These are phyloP conservation scores for Arxiozyma bovina DNA, from an alignment of 1,139 yeast species.

Conservation along the genomic window DNA sequence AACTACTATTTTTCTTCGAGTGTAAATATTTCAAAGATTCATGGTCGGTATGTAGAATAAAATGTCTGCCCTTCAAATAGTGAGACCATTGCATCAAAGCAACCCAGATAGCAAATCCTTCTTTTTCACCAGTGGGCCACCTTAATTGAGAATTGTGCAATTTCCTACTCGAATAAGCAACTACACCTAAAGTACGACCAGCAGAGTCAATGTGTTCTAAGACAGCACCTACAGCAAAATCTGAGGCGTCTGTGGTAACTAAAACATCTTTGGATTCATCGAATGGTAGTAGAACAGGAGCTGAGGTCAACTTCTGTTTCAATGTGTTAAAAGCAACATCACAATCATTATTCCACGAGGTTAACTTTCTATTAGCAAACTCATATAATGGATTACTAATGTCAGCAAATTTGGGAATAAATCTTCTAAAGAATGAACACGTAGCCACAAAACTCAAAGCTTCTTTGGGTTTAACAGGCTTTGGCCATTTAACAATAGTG, in stretches of 20 bases:
- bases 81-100: not conserved
- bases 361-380: not conserved
- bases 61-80: not conserved
- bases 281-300: not conserved
- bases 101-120: not conserved
- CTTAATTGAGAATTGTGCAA: not conserved
- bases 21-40: not conserved
- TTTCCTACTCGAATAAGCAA: not conserved
- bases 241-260: not conserved
- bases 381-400: not conserved
- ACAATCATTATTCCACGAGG: not conserved
- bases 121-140: not conserved
- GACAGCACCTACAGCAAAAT: conserved; percentile 1
- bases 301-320: not conserved
- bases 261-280: not conserved
- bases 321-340: not conserved
- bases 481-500: not conserved
- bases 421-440: not conserved
- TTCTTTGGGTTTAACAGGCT: not conserved
- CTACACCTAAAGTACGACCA: conserved; percentile 1
- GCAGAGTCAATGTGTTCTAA: not conserved
- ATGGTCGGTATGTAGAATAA: not conserved
- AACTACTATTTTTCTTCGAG: not conserved
- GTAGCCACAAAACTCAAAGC: not conserved
- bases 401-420: not conserved